Conservation (phyloP, 768 basidiomycete species). For the Macrolepiota albuminosa region DNA sequence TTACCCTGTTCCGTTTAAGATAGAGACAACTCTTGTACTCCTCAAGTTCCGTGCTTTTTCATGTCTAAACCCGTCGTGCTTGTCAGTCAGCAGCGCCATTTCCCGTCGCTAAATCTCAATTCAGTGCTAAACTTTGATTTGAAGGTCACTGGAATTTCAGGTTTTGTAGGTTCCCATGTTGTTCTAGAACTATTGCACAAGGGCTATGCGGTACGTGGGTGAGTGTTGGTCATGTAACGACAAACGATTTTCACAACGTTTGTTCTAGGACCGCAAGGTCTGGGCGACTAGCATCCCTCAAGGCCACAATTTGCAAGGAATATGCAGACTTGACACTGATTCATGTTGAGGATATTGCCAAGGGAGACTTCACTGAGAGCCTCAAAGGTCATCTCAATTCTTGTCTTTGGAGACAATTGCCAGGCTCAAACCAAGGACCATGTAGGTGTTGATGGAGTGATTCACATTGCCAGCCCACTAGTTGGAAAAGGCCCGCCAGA, state of each 20-base stretch:
- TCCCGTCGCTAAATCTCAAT: background rate
- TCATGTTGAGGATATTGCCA: constrained; percentile 12
- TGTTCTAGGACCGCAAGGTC: constrained; percentile 8
- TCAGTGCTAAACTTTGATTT: background rate
- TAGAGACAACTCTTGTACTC: background rate
- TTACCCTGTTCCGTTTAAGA: background rate
- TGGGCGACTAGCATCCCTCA: background rate
- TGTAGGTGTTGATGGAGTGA: constrained; percentile 36
- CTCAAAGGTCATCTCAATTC: constrained; percentile 8
- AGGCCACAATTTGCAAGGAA: constrained; percentile 5
- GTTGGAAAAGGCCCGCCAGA: constrained; percentile 6
- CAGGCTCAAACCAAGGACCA: too few relatives aligned
- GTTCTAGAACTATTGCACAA: constrained; percentile 6
- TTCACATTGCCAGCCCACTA: constrained; percentile 26
- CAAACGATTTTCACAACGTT: background rate
- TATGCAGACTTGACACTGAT: constrained; percentile 3
- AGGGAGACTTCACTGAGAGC: constrained; percentile 6
- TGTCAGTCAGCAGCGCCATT: background rate
- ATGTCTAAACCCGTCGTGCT: background rate
- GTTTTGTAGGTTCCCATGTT: constrained; percentile 16
- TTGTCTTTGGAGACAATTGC: background rate
- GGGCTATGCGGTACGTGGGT: constrained; percentile 17
- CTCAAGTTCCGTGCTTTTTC: background rate
- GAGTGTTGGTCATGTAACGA: background rate
- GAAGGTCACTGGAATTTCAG: constrained; percentile 16